Evolutionary conservation across 345 rosid species (phyloP).

Genomic region (Hevea brasiliensis): DNA sequence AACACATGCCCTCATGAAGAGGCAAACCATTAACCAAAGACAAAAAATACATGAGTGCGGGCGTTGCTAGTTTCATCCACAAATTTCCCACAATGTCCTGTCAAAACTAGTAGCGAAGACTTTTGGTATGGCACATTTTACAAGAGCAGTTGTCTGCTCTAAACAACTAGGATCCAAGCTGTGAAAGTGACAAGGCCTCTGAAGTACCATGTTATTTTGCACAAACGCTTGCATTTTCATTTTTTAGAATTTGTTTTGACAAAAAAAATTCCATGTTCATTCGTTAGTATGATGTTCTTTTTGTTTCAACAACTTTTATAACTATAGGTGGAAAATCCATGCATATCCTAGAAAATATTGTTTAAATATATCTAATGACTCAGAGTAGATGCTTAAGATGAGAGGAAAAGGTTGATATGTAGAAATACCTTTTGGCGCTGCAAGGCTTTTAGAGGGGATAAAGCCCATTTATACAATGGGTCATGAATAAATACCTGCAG

Average conservation of each 20-base stretch:
- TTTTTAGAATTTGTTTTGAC: neutral
- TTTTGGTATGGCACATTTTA: neutral
- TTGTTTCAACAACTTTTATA: neutral
- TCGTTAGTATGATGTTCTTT: neutral
- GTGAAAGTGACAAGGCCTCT: neutral
- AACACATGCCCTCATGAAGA: neutral
- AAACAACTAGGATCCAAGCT: neutral
- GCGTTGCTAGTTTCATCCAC: neutral
- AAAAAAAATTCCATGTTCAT: neutral
- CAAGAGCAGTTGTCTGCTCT: neutral
- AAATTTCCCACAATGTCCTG: neutral
- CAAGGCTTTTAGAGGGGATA: slow-evolving; percentile 94
- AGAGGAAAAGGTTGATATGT: neutral
- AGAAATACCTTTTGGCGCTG: slow-evolving; percentile 90
- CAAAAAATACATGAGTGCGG: neutral
- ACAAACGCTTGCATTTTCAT: neutral
- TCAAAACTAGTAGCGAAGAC: neutral
- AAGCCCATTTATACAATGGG: slow-evolving; percentile 97
- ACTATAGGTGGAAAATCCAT: neutral
- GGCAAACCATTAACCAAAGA: neutral
- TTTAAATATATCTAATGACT: neutral
- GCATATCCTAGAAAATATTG: neutral
- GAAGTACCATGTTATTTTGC: neutral
- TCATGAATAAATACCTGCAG: slow-evolving; percentile 97
- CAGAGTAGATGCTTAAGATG: neutral